Conservation (phyloP, 1,139 yeast species). For the Eremothecium cymbalariae region DNA sequence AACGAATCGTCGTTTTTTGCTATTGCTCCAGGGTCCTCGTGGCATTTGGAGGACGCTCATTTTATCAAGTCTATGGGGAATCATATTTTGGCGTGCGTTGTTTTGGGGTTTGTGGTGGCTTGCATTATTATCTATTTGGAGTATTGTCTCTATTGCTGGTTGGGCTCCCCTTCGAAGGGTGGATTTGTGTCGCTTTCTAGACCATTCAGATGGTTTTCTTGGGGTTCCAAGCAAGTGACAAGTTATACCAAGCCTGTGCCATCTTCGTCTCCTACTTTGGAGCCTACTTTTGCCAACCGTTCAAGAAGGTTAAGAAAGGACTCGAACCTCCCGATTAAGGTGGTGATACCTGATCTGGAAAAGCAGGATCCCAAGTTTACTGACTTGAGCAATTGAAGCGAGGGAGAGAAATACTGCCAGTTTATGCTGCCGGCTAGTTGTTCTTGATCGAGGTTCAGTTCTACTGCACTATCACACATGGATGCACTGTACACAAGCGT, state of each 20-base stretch:
- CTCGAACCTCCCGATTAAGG: conserved; percentile 17
- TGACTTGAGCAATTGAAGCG: conserved; percentile 14
- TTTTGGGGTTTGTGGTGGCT: conserved; percentile 58
- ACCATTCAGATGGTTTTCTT: background rate
- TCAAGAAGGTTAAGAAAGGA: conserved; percentile 20
- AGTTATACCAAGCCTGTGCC: no score
- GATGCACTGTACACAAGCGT: no score
- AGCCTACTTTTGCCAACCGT: no score
- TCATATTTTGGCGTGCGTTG: conserved; percentile 61
- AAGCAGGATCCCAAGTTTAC: conserved; percentile 14
- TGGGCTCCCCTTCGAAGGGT: conserved; percentile 24
- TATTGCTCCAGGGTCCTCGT: conserved; percentile 71
- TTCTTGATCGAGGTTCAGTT: no score
- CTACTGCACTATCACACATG: no score
- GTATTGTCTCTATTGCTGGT: conserved; percentile 49
- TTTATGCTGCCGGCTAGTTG: no score
- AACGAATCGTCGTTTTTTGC: conserved; percentile 54
- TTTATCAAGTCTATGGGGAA: conserved; percentile 61
- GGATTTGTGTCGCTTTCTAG: conserved; percentile 9
- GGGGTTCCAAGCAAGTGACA: conserved; percentile 8
- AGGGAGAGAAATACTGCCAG: no score
- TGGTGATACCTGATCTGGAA: conserved; percentile 17
- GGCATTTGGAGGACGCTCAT: conserved; percentile 84
- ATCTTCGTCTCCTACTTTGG: no score
- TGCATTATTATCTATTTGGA: conserved; percentile 51